phyloP scores from a whole-genome alignment of 129 eudicot genomes.

The Chrysanthemum lavandulifolium region DNA sequence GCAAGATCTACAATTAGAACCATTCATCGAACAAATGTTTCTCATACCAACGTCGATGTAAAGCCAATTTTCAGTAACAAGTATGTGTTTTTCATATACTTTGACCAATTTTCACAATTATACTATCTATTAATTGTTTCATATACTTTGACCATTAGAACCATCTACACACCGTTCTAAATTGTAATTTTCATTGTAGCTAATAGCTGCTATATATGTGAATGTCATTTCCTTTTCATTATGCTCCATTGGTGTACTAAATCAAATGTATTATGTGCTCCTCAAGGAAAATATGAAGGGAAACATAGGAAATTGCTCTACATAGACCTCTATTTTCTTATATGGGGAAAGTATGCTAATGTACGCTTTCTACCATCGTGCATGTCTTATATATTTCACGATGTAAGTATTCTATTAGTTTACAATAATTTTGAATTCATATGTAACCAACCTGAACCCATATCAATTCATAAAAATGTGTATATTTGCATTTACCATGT shows the following conservation, averaged over 20 bases:
- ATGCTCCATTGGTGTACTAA: conserved; percentile 13
- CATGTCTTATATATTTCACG: conserved; percentile 88
- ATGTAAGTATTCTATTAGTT: conserved; percentile 55
- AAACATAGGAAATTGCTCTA: conserved; percentile 86
- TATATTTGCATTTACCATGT: too few species aligned
- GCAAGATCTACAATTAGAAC: too few species aligned
- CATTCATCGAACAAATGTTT: too few species aligned
- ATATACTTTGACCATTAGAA: too few species aligned
- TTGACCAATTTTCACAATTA: too few species aligned
- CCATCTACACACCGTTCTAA: conserved; percentile 12
- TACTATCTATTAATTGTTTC: too few species aligned
- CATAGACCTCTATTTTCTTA: conserved; percentile 95
- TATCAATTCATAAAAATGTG: too few species aligned
- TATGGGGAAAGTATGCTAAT: conserved; percentile 99
- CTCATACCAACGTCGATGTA: too few species aligned
- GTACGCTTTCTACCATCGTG: conserved; percentile 97
- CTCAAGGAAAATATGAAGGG: conserved; percentile 70
- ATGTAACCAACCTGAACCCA: background rate
- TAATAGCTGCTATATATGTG: background rate
- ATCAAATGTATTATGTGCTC: conserved; percentile 47
- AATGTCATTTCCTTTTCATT: conserved; percentile 10
- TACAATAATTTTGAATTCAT: background rate
- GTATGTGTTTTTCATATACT: too few species aligned
- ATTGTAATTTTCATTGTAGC: conserved; percentile 19
- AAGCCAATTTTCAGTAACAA: too few species aligned